These are phyloP conservation scores for Tremella fuciformis DNA, from an alignment of 768 basidiomycete species.

Conservation along the genomic window DNA sequence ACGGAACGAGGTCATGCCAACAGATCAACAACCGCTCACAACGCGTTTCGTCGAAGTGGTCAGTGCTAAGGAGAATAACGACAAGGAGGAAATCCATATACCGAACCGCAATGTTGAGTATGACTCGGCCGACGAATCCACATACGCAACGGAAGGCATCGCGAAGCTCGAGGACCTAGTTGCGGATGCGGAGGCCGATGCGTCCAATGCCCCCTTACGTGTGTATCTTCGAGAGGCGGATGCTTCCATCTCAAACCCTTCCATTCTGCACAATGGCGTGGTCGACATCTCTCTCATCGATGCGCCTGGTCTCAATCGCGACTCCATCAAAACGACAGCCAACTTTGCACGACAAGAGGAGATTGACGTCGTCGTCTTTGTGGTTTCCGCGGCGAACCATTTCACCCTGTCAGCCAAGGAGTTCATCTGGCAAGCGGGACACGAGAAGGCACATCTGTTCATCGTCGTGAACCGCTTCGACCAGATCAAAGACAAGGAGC, in stretches of 20 bases:
- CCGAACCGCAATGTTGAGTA: slow-evolving; percentile 61
- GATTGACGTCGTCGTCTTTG: slow-evolving; percentile 97
- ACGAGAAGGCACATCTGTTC: slow-evolving; percentile 97
- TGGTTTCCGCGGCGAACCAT: slow-evolving; percentile 96
- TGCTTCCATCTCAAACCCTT: slow-evolving; percentile 61
- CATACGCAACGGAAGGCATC: slow-evolving; percentile 68
- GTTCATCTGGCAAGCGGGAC: slow-evolving; percentile 85
- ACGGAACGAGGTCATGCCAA: slow-evolving; percentile 80
- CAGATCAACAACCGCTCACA: slow-evolving; percentile 97
- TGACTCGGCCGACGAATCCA: slow-evolving; percentile 66
- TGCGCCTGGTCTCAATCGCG: slow-evolving; percentile 94
- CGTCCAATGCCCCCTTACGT: slow-evolving; percentile 66
- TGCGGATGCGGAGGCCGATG: slow-evolving; percentile 64
- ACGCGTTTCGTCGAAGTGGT: slow-evolving; percentile 91
- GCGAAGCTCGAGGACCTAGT: slow-evolving; percentile 75
- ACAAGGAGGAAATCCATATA: slow-evolving; percentile 44
- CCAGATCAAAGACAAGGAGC: slow-evolving; percentile 90
- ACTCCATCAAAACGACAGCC: slow-evolving; percentile 89
- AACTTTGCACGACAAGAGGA: slow-evolving; percentile 94
- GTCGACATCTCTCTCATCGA: slow-evolving; percentile 98
- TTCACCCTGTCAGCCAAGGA: slow-evolving; percentile 94
- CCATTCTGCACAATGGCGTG: slow-evolving; percentile 88
- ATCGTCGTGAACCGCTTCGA: slow-evolving; percentile 98
- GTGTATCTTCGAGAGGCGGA: slow-evolving; percentile 83
- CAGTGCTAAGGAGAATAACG: slow-evolving; percentile 44